Percentiles rank a stretch among this genome's conserved stretches.
phyloP scores from a whole-genome alignment of 202 grass and related monocot genomes.

The Carex arenaria region DNA sequence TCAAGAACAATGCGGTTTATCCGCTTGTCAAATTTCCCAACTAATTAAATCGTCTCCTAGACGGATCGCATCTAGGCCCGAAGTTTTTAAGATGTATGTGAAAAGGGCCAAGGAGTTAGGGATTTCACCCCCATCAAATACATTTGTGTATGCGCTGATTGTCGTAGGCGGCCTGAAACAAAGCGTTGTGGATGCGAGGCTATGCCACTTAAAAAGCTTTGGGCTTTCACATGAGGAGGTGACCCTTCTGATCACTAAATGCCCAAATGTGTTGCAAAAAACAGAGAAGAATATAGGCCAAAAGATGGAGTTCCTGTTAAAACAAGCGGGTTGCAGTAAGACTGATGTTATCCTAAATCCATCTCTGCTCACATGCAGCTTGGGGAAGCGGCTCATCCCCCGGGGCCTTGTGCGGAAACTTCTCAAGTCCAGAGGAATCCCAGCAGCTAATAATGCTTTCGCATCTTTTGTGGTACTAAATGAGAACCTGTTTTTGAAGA shows the following conservation, averaged over 20 bases:
- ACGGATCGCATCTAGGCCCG: constrained; percentile 10
- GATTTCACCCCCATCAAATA: not conserved
- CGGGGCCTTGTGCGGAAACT: not conserved
- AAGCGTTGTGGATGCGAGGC: not conserved
- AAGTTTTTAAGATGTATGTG: constrained; percentile 12
- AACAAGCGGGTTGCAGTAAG: constrained; percentile 7
- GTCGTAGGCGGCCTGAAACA: not conserved
- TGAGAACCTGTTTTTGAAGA: constrained; percentile 17
- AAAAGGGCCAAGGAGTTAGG: constrained; percentile 27
- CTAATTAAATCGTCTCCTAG: not conserved
- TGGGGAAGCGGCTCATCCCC: not conserved
- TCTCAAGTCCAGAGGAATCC: constrained; percentile 19
- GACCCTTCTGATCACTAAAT: not conserved
- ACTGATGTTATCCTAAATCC: not conserved
- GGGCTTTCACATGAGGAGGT: constrained; percentile 29
- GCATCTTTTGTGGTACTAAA: not conserved
- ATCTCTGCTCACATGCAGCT: not conserved
- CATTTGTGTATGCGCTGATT: constrained; percentile 15
- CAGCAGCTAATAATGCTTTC: not conserved
- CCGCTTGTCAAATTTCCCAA: not conserved
- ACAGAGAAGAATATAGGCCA: not conserved
- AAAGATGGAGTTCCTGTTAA: constrained; percentile 25
- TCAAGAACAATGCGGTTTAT: constrained; percentile 25
- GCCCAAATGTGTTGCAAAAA: not conserved
- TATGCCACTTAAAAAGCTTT: constrained; percentile 15